Base-by-base conservation (phyloP, 2,329 filamentous ascomycete genomes). In the Aspergillus sergii region DNA sequence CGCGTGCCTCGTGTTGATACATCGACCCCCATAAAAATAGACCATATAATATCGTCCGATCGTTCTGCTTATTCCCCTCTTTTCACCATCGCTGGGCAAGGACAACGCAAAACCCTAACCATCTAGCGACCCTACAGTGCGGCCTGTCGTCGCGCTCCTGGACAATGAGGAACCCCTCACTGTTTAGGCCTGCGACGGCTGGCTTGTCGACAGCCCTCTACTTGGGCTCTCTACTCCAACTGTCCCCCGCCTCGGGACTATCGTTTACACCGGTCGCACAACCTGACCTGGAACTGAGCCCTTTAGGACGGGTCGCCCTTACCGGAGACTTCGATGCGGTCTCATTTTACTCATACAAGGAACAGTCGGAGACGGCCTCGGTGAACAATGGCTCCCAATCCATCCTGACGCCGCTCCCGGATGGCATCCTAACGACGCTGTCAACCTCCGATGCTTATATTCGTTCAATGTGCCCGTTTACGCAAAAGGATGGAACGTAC, bases 321-420 rank as follows among this genome's bases (percentile, higher is more conserved):
- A 91, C 89, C 1, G 95, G 95, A 71, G 90, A 97, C 79, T 99
- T 97, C 76, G 88, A 92, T 72, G 92, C 93, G 60, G 91, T 98
- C 71, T 97, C 95, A 14, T 82, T 97, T 45, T 98, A 95, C 81
- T 84, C 94, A 74, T 98, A 89, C 72, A 84, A 90, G 72, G 92
- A 91, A 66, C 94, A 99, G 76, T 89, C 84, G 63, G 88, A 94
- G 59, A 67, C 71, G 34, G 66, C 68, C 14, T 60, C 88, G 71
- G 88, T 81, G 71, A 87, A 85, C 63, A 93, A 96, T 82, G 92
- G 91, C 75, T 92, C 89, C 72, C 88, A 94, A 73, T 90, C 92
- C 21, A 86, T 99, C 46, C 85, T 97, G 60, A 88, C 90, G 23
- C 88, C 89, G 58, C 87, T 96, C 68, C 94, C 95, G 4, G 95